These are phyloP conservation scores for Macroventuria anomochaeta DNA, from an alignment of 2,329 filamentous ascomycete genomes.

Conservation along the genomic window DNA sequence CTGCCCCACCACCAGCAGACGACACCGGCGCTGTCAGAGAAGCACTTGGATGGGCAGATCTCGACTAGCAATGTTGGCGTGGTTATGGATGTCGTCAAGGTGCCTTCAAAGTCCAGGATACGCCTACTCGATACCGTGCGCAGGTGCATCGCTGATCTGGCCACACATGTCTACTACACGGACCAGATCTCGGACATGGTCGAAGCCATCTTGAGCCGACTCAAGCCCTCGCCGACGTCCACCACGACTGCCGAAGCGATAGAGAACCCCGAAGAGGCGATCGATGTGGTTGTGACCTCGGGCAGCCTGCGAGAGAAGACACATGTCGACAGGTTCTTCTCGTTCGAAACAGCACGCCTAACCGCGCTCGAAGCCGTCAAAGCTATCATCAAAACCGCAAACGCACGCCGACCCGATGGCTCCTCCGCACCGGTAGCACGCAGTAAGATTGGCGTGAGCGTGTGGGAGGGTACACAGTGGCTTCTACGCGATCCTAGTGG, in stretches of 20 bases:
- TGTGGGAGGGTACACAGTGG: slow-evolving; percentile 98
- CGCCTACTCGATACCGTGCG: slow-evolving; percentile 75
- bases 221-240: slow-evolving; percentile 68
- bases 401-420: slow-evolving; percentile 56
- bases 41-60: slow-evolving; percentile 24
- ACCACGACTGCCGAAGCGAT: slow-evolving; percentile 57
- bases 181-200: slow-evolving; percentile 98
- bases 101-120: slow-evolving; percentile 61
- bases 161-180: slow-evolving; percentile 94
- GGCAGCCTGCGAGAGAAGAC: slow-evolving; percentile 60
- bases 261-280: slow-evolving; percentile 58
- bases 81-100: slow-evolving; percentile 51
- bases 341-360: slow-evolving; percentile 65
- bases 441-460: slow-evolving; percentile 76
- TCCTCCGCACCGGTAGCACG: slow-evolving; percentile 66
- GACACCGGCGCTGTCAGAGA: slow-evolving; percentile 34
- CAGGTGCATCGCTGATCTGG: slow-evolving; percentile 85
- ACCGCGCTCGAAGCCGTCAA: slow-evolving; percentile 80
- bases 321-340: slow-evolving; percentile 65
- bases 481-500: slow-evolving; percentile 80
- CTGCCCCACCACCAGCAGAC: slow-evolving; percentile 49
- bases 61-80: slow-evolving; percentile 32
- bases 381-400: slow-evolving; percentile 81
- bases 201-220: slow-evolving; percentile 74
- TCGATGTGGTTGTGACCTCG: slow-evolving; percentile 56